These are phyloP conservation scores for Cardamine occulta DNA, from an alignment of 345 rosid genomes.

Conservation along the genomic window DNA sequence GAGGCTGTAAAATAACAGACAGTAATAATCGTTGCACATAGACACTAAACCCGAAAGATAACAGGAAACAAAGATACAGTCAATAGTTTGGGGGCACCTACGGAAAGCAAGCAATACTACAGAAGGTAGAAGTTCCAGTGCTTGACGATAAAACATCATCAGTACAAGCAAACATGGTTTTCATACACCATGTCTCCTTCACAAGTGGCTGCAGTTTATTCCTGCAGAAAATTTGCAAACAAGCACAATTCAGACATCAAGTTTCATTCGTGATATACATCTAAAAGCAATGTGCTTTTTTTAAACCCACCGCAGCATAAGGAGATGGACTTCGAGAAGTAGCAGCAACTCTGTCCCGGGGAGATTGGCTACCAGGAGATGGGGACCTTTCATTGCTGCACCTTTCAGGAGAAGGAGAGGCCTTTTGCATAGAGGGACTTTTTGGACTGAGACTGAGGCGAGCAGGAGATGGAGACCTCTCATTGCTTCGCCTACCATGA, in stretches of 20 bases:
- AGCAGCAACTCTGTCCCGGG: conserved; percentile 37
- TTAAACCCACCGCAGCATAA: conserved; percentile 50
- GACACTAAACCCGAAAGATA: conserved; percentile 17
- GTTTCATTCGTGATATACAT: background rate
- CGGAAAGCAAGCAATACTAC: conserved; percentile 46
- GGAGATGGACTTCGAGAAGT: conserved; percentile 54
- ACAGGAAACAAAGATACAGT: conserved; percentile 34
- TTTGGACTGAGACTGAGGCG: conserved; percentile 50
- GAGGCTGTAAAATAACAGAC: background rate
- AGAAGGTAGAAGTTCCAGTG: conserved; percentile 43
- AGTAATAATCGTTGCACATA: conserved; percentile 15
- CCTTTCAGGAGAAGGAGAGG: conserved; percentile 51
- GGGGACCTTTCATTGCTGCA: conserved; percentile 50
- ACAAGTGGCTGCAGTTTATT: conserved; percentile 48
- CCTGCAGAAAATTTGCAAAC: conserved; percentile 49
- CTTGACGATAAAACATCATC: conserved; percentile 43
- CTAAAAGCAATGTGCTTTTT: background rate
- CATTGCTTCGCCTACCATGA: conserved; percentile 51
- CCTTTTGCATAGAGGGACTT: conserved; percentile 47
- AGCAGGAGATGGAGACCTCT: conserved; percentile 53
- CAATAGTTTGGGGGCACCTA: conserved; percentile 42
- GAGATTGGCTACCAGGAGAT: conserved; percentile 55
- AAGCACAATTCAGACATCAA: conserved; percentile 32
- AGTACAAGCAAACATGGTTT: conserved; percentile 41
- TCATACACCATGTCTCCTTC: conserved; percentile 26